Evolutionary conservation across 78 protist species (phyloP).

Genomic region (Planoprotostelium fungivorum): DNA sequence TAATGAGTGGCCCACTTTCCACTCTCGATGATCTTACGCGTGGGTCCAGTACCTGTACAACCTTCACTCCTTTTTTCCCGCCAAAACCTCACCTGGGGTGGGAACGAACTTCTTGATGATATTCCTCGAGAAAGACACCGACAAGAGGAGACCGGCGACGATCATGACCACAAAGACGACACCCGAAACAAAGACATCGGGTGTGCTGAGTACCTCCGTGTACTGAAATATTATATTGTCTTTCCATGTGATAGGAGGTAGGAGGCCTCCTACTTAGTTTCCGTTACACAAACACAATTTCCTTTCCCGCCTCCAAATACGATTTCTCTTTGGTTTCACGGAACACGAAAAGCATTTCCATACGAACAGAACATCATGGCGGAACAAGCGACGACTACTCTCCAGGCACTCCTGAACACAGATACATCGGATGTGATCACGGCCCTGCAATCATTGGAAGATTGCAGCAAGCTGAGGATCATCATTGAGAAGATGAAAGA

Average conservation of each 20-base stretch:
- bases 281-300: too few species aligned
- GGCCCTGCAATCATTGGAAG: too few species aligned
- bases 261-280: too few species aligned
- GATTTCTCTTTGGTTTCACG: too few species aligned
- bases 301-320: too few species aligned
- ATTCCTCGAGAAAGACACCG: background rate
- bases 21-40: background rate
- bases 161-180: background rate
- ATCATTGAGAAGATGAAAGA: background rate
- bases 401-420: too few species aligned
- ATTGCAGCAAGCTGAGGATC: background rate
- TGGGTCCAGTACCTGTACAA: background rate
- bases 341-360: too few species aligned
- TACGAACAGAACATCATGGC: too few species aligned
- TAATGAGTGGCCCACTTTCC: background rate
- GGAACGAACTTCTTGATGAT: background rate
- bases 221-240: too few species aligned
- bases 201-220: background rate
- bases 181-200: background rate
- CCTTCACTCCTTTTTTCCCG: background rate
- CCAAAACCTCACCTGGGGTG: background rate
- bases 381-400: too few species aligned
- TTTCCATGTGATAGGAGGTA: too few species aligned
- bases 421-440: too few species aligned
- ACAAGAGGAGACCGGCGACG: background rate